These are phyloP conservation scores for Penicillium parvum DNA, from an alignment of 495 filamentous ascomycete species.

Conservation along the genomic window DNA sequence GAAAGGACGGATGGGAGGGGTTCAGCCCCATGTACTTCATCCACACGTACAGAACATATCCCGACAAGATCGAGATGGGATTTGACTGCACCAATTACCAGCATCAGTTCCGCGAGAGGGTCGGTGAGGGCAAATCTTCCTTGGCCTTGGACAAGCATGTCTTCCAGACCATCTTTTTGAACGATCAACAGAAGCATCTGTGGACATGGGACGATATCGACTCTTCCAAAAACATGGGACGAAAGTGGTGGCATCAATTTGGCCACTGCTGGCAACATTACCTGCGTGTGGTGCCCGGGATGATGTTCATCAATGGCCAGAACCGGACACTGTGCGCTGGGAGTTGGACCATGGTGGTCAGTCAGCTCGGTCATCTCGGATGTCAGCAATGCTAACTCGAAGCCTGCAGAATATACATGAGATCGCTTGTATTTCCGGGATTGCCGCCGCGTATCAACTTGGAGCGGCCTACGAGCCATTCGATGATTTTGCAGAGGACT, in stretches of 20 bases:
- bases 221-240: slow-evolving; percentile 60
- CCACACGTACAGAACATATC: slow-evolving; percentile 60
- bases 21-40: slow-evolving; percentile 83
- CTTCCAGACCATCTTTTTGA: slow-evolving; percentile 80
- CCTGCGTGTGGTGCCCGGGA: slow-evolving; percentile 66
- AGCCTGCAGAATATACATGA: slow-evolving; percentile 68
- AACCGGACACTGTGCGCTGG: slow-evolving; percentile 66
- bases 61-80: slow-evolving; percentile 75
- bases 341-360: slow-evolving; percentile 71
- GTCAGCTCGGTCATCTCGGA: slow-evolving; percentile 14
- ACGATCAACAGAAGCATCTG: slow-evolving; percentile 58
- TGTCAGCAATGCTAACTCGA: background rate
- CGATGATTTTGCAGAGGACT: slow-evolving; percentile 55
- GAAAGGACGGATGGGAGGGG: slow-evolving; percentile 39
- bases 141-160: slow-evolving; percentile 58
- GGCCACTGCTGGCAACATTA: slow-evolving; percentile 82
- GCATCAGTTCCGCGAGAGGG: slow-evolving; percentile 62
- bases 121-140: slow-evolving; percentile 34
- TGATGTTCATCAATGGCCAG: slow-evolving; percentile 76
- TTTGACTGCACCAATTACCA: slow-evolving; percentile 87
- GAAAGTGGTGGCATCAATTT: slow-evolving; percentile 84
- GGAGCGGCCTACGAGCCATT: slow-evolving; percentile 69
- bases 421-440: slow-evolving; percentile 70
- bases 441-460: slow-evolving; percentile 73
- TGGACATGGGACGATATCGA: slow-evolving; percentile 74